phyloP scores from a whole-genome alignment of 2,329 filamentous ascomycete genomes.

The Trichothecium roseum region DNA sequence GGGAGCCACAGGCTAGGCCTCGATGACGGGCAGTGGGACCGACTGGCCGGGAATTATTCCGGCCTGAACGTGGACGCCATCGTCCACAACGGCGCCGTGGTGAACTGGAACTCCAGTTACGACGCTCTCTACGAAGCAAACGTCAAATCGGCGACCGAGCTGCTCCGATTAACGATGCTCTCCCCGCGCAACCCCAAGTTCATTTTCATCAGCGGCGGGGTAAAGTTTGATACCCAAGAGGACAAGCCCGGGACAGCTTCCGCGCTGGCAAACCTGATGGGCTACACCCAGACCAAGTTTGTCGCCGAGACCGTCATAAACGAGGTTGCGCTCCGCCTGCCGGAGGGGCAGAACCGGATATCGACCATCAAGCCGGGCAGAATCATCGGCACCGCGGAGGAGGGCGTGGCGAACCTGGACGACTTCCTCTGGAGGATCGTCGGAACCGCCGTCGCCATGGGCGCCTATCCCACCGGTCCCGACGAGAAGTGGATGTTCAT shows the following conservation, averaged over 20 bases:
- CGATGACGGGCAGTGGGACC: constrained; percentile 46
- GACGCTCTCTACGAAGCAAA: constrained; percentile 61
- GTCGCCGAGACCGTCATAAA: constrained; percentile 11
- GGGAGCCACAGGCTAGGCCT: constrained; percentile 3
- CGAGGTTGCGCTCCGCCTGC: constrained; percentile 1
- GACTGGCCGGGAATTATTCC: constrained; percentile 24
- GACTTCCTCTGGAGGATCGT: constrained; percentile 13
- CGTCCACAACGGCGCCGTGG: constrained; percentile 71
- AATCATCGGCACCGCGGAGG: constrained; percentile 10
- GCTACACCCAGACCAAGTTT: constrained; percentile 14
- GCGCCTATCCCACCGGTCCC: constrained; percentile 1
- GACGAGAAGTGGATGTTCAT: too few species aligned
- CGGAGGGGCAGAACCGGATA: constrained; percentile 4
- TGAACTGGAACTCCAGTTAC: constrained; percentile 76
- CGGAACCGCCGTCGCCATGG: constrained; percentile 7
- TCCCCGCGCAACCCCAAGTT: constrained; percentile 10
- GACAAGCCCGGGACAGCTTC: constrained; percentile 2
- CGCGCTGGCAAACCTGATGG: constrained; percentile 3
- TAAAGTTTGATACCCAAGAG: constrained; percentile 1
- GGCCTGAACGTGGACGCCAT: constrained; percentile 53
- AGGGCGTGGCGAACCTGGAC: constrained; percentile 12
- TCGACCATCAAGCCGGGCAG: constrained; percentile 12
- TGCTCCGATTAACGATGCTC: constrained; percentile 3
- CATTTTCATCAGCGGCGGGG: constrained; percentile 14
- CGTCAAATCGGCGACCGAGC: constrained; percentile 33